Evolutionary conservation across 306 rosid genomes (phyloP).

Genomic region (Canavalia ensiformis): DNA sequence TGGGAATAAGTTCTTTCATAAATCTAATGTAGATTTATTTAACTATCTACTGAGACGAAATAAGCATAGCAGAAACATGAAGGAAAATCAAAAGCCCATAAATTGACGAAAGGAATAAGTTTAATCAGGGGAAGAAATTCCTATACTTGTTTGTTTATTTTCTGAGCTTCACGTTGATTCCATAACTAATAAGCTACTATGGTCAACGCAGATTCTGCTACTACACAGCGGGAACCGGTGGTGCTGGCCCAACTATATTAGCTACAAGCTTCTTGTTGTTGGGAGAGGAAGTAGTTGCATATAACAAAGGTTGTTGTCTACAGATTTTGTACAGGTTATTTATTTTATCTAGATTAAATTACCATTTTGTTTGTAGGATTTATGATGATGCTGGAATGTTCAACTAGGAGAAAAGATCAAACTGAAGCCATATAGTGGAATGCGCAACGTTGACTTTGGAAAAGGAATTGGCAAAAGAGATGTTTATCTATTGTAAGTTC

Average conservation of each 20-base stretch:
- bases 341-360: slow-evolving; percentile 45
- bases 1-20: slow-evolving; percentile 6
- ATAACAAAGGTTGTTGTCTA: slow-evolving; percentile 73
- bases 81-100: slow-evolving; percentile 3
- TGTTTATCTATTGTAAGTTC: slow-evolving; percentile 93
- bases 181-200: slow-evolving; percentile 43
- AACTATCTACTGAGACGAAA: background rate
- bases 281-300: slow-evolving; percentile 96
- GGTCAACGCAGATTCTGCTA: slow-evolving; percentile 78
- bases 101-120: slow-evolving; percentile 3
- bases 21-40: background rate
- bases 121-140: slow-evolving; percentile 14
- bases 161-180: slow-evolving; percentile 29
- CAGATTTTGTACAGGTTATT: slow-evolving; percentile 32
- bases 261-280: slow-evolving; percentile 91
- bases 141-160: slow-evolving; percentile 7
- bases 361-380: slow-evolving; percentile 53
- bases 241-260: slow-evolving; percentile 95
- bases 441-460: slow-evolving; percentile 95
- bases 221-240: slow-evolving; percentile 97
- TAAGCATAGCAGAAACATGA: slow-evolving; percentile 35
- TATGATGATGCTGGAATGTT: slow-evolving; percentile 57
- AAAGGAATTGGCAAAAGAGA: slow-evolving; percentile 94
- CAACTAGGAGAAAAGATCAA: slow-evolving; percentile 83
- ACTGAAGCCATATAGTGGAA: slow-evolving; percentile 95